Conservation (phyloP, 1,284 basidiomycete species). For the Boletus semigastroideus region DNA sequence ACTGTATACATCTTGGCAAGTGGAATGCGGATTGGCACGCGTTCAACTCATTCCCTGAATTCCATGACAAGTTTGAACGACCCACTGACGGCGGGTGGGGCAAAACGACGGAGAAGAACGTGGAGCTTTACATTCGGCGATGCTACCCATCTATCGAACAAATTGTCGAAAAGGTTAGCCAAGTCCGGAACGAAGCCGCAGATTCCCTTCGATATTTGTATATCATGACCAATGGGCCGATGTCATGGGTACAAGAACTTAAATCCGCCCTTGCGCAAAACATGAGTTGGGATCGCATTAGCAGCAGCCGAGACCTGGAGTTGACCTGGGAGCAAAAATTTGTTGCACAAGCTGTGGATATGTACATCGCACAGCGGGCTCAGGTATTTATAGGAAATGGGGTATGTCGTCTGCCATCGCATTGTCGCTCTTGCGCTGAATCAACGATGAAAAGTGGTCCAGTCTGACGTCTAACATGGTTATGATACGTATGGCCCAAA, state of each 20-base stretch:
- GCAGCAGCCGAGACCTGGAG: conserved; percentile 38
- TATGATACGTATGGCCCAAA: conserved; percentile 45
- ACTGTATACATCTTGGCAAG: conserved; percentile 47
- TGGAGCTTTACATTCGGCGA: conserved; percentile 34
- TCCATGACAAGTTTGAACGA: conserved; percentile 37
- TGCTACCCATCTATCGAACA: conserved; percentile 44
- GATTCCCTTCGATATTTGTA: conserved; percentile 38
- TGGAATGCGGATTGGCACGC: conserved; percentile 43
- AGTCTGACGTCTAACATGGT: conserved; percentile 54
- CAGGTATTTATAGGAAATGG: conserved; percentile 48
- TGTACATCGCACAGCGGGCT: conserved; percentile 44
- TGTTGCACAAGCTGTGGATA: conserved; percentile 43
- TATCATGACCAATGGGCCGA: conserved; percentile 56
- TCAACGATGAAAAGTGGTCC: conserved; percentile 45
- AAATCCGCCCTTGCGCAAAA: conserved; percentile 36
- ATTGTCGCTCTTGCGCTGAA: conserved; percentile 3
- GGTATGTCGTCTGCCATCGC: conserved; percentile 12
- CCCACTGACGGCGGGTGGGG: conserved; percentile 25
- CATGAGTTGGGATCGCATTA: conserved; percentile 22
- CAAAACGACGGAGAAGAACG: conserved; percentile 21
- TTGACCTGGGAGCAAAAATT: conserved; percentile 41
- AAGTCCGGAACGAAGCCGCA: conserved; percentile 28
- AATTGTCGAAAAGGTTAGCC: conserved; percentile 39
- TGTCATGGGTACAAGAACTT: conserved; percentile 47
- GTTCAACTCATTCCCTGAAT: conserved; percentile 42